Base-by-base conservation (phyloP, 345 rosid species). In the Gossypium sturtianum region DNA sequence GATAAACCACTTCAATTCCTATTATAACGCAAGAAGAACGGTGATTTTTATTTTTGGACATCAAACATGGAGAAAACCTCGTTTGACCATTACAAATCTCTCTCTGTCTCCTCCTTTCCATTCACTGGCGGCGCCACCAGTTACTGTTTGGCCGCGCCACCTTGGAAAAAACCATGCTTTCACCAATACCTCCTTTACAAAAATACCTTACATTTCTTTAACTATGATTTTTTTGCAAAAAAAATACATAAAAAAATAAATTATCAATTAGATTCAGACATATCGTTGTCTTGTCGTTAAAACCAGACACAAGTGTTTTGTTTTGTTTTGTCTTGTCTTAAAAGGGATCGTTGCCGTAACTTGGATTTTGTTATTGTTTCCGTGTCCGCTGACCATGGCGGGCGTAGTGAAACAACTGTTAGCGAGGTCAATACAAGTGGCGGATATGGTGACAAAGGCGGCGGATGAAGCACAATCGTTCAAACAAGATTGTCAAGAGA, bases 381-480 rank as follows among this genome's bases (percentile, higher is more conserved):
- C 44, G 48, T 69, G 82, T 81, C 92, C 72, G 86, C 83, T 77
- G 82, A 77, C 83, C 80, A 90, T 88, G 96, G 91, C 90, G 83
- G 94, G 87, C 85, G 78, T 89, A 57, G 94, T 86, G 68, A 88
- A 87, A 75, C 90, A 89, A 73, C 83, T 87, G 77, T 78, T 93
- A 57, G 88, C 86, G 1, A 77, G 89, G 83, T 89, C 94, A 3
- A 91, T 93, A 41, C 97, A 89, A 74, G 73, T 88, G 77, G 98
- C 94, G 9, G 97, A 93, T 77, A 87, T 79, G 67, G 79, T 91
- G 23, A 84, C 89, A 3, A 93, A 91, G 80, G 74, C 81, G 0
- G 83, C 91, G 1, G 89, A 87, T 71, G 90, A 91, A 34, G 94
- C 86, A 9, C 88, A 91, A 79, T 86, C 93, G 1, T 93, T 89